Percentiles rank a stretch among this genome's conserved stretches.
phyloP scores from a whole-genome alignment of 305 asterid genomes.

The Rubia peregrina region DNA sequence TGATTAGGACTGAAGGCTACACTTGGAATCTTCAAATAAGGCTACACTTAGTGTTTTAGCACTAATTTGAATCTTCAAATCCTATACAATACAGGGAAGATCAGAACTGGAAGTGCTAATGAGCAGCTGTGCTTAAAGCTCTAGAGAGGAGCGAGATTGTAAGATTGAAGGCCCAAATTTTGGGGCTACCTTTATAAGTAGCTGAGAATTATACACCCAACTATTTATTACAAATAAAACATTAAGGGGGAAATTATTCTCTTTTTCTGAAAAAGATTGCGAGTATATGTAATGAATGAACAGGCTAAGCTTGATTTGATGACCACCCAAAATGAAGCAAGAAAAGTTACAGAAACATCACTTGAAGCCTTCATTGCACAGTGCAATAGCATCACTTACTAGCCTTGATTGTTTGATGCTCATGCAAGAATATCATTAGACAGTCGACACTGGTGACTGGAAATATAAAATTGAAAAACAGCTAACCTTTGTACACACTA shows the following conservation, averaged over 20 bases:
- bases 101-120: background rate
- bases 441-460: background rate
- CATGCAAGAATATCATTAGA: background rate
- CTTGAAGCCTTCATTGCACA: background rate
- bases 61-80: background rate
- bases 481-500: background rate
- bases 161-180: background rate
- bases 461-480: background rate
- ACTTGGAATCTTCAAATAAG: background rate
- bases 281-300: background rate
- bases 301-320: background rate
- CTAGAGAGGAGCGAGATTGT: background rate
- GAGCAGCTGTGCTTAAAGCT: background rate
- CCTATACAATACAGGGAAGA: background rate
- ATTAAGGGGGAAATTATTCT: background rate
- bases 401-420: background rate
- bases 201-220: background rate
- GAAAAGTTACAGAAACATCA: background rate
- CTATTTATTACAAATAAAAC: background rate
- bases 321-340: background rate
- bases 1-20: background rate
- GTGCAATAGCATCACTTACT: slow-evolving; percentile 1
- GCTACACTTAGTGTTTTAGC: background rate
- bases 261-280: background rate
- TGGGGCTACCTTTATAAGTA: background rate